A percentile compares a stretch with the other conserved stretches of the same genome.
Conservation (phyloP, 192 early-diverging fungal genomes). For the Coemansia sp. region DNA sequence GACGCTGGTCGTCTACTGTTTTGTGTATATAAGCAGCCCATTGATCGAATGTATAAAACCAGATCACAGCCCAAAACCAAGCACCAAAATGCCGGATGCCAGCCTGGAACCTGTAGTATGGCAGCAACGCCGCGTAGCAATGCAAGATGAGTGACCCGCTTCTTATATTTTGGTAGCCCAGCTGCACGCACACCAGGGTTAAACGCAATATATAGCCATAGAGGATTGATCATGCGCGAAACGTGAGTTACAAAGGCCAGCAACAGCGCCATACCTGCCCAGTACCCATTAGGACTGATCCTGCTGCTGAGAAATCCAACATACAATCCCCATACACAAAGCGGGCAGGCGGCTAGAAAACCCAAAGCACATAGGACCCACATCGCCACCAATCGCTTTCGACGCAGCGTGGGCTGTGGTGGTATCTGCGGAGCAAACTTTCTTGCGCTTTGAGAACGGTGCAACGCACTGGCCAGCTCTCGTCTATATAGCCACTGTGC, state of each 20-base stretch:
- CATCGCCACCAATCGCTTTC: slow-evolving; percentile 21
- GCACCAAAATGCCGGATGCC: slow-evolving; percentile 3
- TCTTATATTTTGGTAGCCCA: slow-evolving; percentile 32
- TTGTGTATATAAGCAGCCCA: slow-evolving; percentile 8
- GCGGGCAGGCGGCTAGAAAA: slow-evolving; percentile 7
- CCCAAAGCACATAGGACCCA: slow-evolving; percentile 25
- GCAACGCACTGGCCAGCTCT: slow-evolving; percentile 32
- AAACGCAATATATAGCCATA: slow-evolving; percentile 38
- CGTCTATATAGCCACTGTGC: slow-evolving; percentile 37
- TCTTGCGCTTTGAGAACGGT: slow-evolving; percentile 22
- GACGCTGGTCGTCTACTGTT: slow-evolving; percentile 14
- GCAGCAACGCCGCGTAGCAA: slow-evolving; percentile 15
- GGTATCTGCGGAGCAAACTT: slow-evolving; percentile 12
- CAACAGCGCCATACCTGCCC: background rate
- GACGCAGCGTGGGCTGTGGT: slow-evolving; percentile 28
- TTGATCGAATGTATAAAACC: slow-evolving; percentile 17
- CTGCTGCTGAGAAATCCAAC: background rate
- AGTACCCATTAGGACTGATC: background rate
- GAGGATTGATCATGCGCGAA: slow-evolving; percentile 33
- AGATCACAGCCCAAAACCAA: slow-evolving; percentile 16
- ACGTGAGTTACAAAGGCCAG: slow-evolving; percentile 18
- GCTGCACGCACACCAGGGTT: slow-evolving; percentile 27
- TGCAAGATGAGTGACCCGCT: slow-evolving; percentile 16
- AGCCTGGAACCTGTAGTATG: background rate
- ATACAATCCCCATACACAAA: slow-evolving; percentile 24